Percentiles rank a stretch among this genome's conserved stretches.
Evolutionary conservation across 1,139 yeast genomes (phyloP).

Genomic region (Protomyces inouyei): DNA sequence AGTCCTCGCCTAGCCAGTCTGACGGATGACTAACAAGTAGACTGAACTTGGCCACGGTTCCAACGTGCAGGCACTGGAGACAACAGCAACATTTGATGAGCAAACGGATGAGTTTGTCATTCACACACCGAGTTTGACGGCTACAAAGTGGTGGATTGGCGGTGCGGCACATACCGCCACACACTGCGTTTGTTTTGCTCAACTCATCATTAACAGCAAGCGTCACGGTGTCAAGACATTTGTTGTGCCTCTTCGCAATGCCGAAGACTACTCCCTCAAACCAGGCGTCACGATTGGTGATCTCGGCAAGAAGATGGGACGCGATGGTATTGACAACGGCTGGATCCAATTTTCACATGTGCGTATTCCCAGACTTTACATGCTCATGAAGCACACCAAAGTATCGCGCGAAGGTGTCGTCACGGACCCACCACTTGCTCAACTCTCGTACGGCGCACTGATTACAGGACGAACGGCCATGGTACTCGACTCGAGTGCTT

Average conservation of each 20-base stretch:
- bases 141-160: constrained; percentile 98
- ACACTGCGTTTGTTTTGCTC: constrained; percentile 74
- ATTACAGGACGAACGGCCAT: constrained; percentile 84
- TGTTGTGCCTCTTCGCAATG: constrained; percentile 81
- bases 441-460: constrained; percentile 79
- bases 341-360: constrained; percentile 82
- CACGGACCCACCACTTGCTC: constrained; percentile 67
- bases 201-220: constrained; percentile 81
- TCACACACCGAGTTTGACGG: constrained; percentile 83
- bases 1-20: neutral
- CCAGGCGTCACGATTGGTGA: constrained; percentile 86
- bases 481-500: constrained; percentile 80
- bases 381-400: constrained; percentile 76
- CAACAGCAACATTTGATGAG: constrained; percentile 77
- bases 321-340: constrained; percentile 72
- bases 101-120: constrained; percentile 63
- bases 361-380: constrained; percentile 72
- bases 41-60: constrained; percentile 94
- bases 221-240: constrained; percentile 91
- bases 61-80: constrained; percentile 85
- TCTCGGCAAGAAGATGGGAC: constrained; percentile 64
- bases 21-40: neutral
- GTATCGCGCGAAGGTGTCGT: constrained; percentile 69
- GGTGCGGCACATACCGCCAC: constrained; percentile 95
- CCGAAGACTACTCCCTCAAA: constrained; percentile 56